Conservation (phyloP, 179 eudicot species). For the Camellia oleifera region DNA sequence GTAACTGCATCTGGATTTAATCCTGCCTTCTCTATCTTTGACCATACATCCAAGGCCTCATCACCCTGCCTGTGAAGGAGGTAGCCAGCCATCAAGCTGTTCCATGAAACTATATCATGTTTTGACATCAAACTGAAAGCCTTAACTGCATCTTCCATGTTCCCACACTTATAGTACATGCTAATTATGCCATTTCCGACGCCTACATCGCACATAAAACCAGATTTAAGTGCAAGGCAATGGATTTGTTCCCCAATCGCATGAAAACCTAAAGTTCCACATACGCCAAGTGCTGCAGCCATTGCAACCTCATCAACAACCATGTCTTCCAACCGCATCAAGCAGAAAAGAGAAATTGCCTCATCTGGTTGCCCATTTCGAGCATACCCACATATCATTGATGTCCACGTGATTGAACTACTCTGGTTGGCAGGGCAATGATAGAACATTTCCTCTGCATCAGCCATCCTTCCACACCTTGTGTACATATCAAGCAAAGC, state of each 20-base stretch:
- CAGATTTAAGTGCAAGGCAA: slow-evolving; percentile 46
- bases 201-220: slow-evolving; percentile 41
- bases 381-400: slow-evolving; percentile 74
- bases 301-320: slow-evolving; percentile 53
- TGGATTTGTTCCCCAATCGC: slow-evolving; percentile 73
- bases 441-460: slow-evolving; percentile 63
- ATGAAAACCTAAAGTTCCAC: slow-evolving; percentile 69
- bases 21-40: slow-evolving; percentile 39
- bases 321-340: slow-evolving; percentile 34
- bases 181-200: slow-evolving; percentile 68
- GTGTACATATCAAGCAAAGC: slow-evolving; percentile 85
- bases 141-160: slow-evolving; percentile 47
- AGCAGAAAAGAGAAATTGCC: slow-evolving; percentile 52
- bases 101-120: slow-evolving; percentile 79
- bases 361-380: slow-evolving; percentile 67
- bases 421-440: slow-evolving; percentile 22
- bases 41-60: slow-evolving; percentile 60
- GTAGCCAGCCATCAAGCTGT: slow-evolving; percentile 64
- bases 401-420: slow-evolving; percentile 45
- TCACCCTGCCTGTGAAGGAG: slow-evolving; percentile 81
- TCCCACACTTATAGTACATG: slow-evolving; percentile 79
- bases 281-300: slow-evolving; percentile 60
- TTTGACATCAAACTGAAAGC: slow-evolving; percentile 44
- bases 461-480: slow-evolving; percentile 68
- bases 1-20: slow-evolving; percentile 59